Evolutionary conservation across 108 stramenopile genomes (phyloP), one percentile per base, ranked within the genome.

Genomic region (Craspedostauros australis): DNA sequence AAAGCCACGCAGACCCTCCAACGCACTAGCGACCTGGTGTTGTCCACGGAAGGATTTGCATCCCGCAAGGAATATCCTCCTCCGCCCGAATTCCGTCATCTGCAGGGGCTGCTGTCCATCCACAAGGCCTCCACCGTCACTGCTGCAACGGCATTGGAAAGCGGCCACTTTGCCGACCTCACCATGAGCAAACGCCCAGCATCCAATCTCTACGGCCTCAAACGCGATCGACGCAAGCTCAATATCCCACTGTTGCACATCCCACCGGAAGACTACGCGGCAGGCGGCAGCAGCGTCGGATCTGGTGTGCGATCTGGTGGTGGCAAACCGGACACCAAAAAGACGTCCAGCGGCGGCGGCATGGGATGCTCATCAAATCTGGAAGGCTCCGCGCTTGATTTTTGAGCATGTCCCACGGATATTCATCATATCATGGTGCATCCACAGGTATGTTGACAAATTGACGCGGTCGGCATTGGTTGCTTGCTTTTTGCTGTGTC

Each of bases 221-320:
- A 83, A 38, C 65, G 89, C n/a, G 89, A 91, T 65, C 71, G 86
- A 24, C 70, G 89, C 16, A 91, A 91, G 52, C 43, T 91, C 1
- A 79, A 84, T 7, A 75, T 87, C 54, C 66, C 69, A 23, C 51
- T 91, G 38, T 60, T 91, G 23, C 89, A 91, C 57, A 73, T 91
- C 28, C 89, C 89, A 21, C 89, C 89, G 4, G 84, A 87, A 59
- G 89, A 86, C 32, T 66, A 70, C 34, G 62, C 63, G 9, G 63
- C 54, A 42, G 58, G 59, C 25, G 72, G 77, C 5, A 57, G 77
- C 2, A 64, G 62, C 39, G 69, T 63, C 18, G 76, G 68, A 4
- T 37, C 56, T 11, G 36, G 49, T 3, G 78, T 66, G n/a, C 62
- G 73, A 37, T 68, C 73, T 5, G 73, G 73, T 37, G 72, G 61